A percentile compares a stretch with the other conserved stretches of the same genome.
Evolutionary conservation across 352 stramenopile genomes (phyloP).

Genomic region (Blastocystis sp.): DNA sequence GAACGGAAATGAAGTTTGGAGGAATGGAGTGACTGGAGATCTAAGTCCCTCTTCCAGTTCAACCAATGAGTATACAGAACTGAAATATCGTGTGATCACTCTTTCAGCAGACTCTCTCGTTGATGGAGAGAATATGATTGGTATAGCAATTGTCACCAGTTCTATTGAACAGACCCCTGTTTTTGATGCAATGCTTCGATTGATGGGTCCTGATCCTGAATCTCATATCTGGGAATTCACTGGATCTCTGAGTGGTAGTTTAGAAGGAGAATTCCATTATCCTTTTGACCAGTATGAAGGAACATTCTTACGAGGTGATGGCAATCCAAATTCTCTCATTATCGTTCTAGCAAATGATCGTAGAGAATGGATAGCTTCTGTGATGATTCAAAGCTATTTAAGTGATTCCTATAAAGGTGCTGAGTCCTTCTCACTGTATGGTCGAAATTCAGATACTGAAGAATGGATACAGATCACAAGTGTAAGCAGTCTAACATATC

Average conservation of each 20-base stretch:
- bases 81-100: background rate
- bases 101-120: background rate
- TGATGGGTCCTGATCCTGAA: background rate
- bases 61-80: background rate
- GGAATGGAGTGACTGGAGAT: background rate
- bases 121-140: background rate
- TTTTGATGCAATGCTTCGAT: background rate
- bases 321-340: background rate
- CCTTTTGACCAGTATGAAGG: background rate
- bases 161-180: background rate
- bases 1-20: background rate
- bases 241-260: too few species aligned
- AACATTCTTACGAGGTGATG: background rate
- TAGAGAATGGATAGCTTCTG: slow-evolving; percentile 13
- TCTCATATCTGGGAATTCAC: background rate
- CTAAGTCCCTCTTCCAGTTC: background rate
- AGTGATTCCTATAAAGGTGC: background rate
- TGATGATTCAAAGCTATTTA: background rate
- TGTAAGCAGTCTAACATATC: background rate
- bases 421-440: background rate
- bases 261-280: background rate
- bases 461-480: background rate
- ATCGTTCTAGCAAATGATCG: background rate
- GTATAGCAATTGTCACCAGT: background rate
- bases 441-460: background rate